Evolutionary conservation across 805 yeast genomes (phyloP).

Genomic region (Schwanniomyces sp.): DNA sequence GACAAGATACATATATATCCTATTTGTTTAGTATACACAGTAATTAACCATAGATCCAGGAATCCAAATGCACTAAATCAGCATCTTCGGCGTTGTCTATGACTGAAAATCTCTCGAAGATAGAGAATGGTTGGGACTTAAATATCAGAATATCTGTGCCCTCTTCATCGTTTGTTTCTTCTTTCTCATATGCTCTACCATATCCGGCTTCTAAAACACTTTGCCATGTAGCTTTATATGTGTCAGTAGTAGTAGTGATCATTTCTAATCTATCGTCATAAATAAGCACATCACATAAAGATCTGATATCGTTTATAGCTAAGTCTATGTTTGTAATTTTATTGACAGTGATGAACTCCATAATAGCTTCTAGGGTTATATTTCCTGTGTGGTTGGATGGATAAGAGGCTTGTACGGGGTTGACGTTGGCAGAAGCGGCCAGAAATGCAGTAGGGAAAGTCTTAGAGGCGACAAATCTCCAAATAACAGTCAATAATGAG

Average conservation of each 20-base stretch:
- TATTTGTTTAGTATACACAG: background rate
- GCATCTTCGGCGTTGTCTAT: conserved; percentile 27
- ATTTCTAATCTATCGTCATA: conserved; percentile 84
- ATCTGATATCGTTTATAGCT: conserved; percentile 66
- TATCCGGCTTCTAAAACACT: conserved; percentile 72
- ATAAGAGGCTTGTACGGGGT: conserved; percentile 47
- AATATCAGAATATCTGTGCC: conserved; percentile 5
- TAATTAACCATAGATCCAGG: conserved; percentile 27
- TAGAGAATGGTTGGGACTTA: conserved; percentile 18
- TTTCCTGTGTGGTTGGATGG: conserved; percentile 60
- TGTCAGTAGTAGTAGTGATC: conserved; percentile 50
- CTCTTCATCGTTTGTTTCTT: conserved; percentile 9
- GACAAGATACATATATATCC: no score
- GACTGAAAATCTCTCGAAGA: conserved; percentile 30
- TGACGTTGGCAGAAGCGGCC: conserved; percentile 31
- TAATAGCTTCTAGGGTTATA: conserved; percentile 72
- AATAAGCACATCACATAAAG: conserved; percentile 83
- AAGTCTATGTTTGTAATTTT: conserved; percentile 84
- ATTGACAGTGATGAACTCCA: conserved; percentile 67
- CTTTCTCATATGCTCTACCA: conserved; percentile 32
- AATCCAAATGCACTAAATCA: conserved; percentile 33
- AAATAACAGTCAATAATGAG: conserved; percentile 75
- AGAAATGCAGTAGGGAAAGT: conserved; percentile 76
- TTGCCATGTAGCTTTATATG: conserved; percentile 82
- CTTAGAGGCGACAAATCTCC: conserved; percentile 79